Evolutionary conservation across 441 rosid genomes (phyloP), one percentile per base, ranked within the genome.

Genomic region (Populus hybrid): DNA sequence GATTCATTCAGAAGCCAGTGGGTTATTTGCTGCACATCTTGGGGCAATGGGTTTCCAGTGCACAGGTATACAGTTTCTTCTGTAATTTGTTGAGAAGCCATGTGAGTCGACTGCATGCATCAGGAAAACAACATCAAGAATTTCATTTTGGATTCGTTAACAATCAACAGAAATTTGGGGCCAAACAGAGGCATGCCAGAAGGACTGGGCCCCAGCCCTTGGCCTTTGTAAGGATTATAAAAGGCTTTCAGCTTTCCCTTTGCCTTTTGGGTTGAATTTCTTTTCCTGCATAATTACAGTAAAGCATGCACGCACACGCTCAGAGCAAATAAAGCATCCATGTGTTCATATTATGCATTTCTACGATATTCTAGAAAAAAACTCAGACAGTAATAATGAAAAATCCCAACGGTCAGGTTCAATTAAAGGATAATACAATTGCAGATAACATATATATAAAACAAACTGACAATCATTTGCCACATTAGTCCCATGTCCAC

Each of bases 21-120:
- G 79, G 93, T 80, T 86, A 94, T 91, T 79, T 96, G 97, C 85
- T 94, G 95, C 76, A 96, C 90, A 86, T 94, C 99, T 76, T 76
- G 88, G 36, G 98, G 98, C 85, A 94, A 83, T 66, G 97, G 98
- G 85, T 96, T 96, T 86, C 98, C 99, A 0, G 98, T 96, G 86
- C 98, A 94, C 65, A 94, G 93, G 85, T 94, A 90, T 32, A 96
- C 98, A 67, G 94, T 90, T 85, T 94, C 95, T 80, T 92, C 98
- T 36, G 97, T 92, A 77, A 94, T 93, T 77, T 90, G 83, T 80
- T 81, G 85, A 71, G 91, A 93, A 73, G 99, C 98, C 98, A 96
- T 94, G 84, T 94, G 91, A 38, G 99, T 93, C 74, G 99, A 93
- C 99, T 96, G 97, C 90, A 88, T 76, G 59, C 24, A 80, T 69